A percentile compares a stretch with the other conserved stretches of the same genome.
phyloP scores from a whole-genome alignment of 139 green algal species.

The Nannochloris sp. region DNA sequence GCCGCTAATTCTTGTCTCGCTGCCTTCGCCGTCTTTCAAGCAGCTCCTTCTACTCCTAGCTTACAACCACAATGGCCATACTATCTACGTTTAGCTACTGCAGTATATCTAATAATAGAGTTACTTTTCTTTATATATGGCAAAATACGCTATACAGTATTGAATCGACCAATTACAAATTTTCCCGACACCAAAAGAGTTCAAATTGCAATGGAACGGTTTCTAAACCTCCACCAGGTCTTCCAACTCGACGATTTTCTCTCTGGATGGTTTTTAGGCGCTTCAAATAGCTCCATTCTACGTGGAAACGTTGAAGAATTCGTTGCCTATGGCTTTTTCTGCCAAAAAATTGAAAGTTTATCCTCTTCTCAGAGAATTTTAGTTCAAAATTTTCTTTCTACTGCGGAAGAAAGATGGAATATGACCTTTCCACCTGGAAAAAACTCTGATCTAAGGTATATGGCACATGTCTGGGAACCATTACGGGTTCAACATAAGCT shows the following conservation, averaged over 20 bases:
- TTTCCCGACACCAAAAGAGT: not conserved
- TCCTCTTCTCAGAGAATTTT: not conserved
- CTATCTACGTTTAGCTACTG: too few species aligned
- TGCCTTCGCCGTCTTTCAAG: too few species aligned
- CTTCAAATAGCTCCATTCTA: conserved; percentile 11
- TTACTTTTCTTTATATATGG: not conserved
- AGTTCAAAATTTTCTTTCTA: conserved; percentile 18
- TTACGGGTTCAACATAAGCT: conserved; percentile 39
- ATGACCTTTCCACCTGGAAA: conserved; percentile 22
- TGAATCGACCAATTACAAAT: not conserved
- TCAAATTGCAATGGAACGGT: conserved; percentile 20
- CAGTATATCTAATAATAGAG: not conserved
- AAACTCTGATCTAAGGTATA: conserved; percentile 31
- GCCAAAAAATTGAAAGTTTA: conserved; percentile 12
- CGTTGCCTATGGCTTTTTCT: conserved; percentile 44
- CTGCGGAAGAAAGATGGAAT: conserved; percentile 24
- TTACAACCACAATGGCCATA: too few species aligned
- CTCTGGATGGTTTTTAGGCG: conserved; percentile 40
- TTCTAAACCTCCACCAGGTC: conserved; percentile 27
- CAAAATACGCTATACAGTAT: not conserved
- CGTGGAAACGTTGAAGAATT: conserved; percentile 39
- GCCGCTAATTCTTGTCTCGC: too few species aligned
- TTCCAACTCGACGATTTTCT: conserved; percentile 42
- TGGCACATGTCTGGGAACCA: conserved; percentile 32
- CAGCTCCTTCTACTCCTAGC: too few species aligned